Evolutionary conservation across 106 monocot species (phyloP), one percentile per base, ranked within the genome.

Genomic region (Dioscorea zingiberensis): DNA sequence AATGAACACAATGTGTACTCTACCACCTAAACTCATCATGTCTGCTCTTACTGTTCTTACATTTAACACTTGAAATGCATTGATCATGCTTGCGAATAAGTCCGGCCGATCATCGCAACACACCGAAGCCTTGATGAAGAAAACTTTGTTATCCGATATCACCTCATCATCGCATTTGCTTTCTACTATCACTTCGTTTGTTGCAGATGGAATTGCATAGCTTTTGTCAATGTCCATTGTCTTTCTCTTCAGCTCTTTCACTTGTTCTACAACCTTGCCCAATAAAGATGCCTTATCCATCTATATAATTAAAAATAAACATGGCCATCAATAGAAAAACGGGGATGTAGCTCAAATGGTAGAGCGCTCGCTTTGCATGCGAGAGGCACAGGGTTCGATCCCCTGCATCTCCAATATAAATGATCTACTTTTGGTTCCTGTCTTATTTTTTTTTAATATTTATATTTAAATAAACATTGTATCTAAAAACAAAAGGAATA

Each of bases 321-420:
- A 2, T 59, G 7, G 23, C 5, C 23, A 59, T 14, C 59, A 59
- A 59, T 27, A 10, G n/a, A n/a, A n/a, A n/a, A n/a, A n/a, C n/a
- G 58, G 59, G 44, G 32, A 60, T 58, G 54, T 47, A 56, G 46
- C 46, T 59, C 32, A 30, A 44, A 47, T 46, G 44, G 88, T 97
- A 97, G 91, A 91, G 95, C 95, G 88, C 91, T 91, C 95, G 91
- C 88, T 91, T 97, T 91, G 95, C 91, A 91, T 97, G 95, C 91
- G 88, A 88, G 88, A 97, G 88, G 95, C 64, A 98, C 91, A 72
- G 97, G 88, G 97, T 92, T 98, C 88, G 97, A 98, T 92, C 76
- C 97, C 91, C 97, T 71, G 95, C 95, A 97, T 91, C 95, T 97
- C 91, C 91, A 32, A 67, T 16, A n/a, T n/a, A n/a, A n/a, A n/a